These are phyloP conservation scores for Cryphonectria radicalis DNA, from an alignment of 2,329 filamentous ascomycete genomes.

Conservation along the genomic window DNA sequence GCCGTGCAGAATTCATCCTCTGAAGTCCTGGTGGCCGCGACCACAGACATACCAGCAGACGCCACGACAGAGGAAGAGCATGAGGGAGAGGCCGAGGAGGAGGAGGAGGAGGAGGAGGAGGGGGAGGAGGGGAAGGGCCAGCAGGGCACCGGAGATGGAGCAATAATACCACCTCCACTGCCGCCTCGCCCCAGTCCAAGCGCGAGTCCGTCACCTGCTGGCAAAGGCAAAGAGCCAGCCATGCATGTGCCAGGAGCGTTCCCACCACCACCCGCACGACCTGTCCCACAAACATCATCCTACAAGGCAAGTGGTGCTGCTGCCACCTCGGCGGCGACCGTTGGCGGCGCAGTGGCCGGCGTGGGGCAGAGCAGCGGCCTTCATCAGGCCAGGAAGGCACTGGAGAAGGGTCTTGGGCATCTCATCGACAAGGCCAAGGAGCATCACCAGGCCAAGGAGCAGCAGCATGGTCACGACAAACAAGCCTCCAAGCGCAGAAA, in stretches of 20 bases:
- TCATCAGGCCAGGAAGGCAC: slow-evolving; percentile 25
- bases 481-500: slow-evolving; percentile 5
- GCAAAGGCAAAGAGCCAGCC: slow-evolving; percentile 18
- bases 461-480: slow-evolving; percentile 13
- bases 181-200: slow-evolving; percentile 19
- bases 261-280: slow-evolving; percentile 19
- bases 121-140: background rate
- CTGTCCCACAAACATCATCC: slow-evolving; percentile 5
- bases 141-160: background rate
- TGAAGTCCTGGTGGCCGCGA: background rate
- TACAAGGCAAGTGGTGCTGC: slow-evolving; percentile 24
- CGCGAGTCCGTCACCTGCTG: slow-evolving; percentile 1
- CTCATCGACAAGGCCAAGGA: slow-evolving; percentile 28
- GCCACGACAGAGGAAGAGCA: background rate
- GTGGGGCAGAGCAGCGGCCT: slow-evolving; percentile 19
- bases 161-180: slow-evolving; percentile 15
- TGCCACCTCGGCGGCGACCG: slow-evolving; percentile 22
- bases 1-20: background rate
- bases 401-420: slow-evolving; percentile 25
- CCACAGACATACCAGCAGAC: background rate
- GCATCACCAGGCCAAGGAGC: slow-evolving; percentile 23
- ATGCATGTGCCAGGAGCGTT: slow-evolving; percentile 20
- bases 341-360: slow-evolving; percentile 24
- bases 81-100: background rate
- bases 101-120: background rate